phyloP scores from a whole-genome alignment of 768 basidiomycete genomes.

The Stropharia rugosoannulata region DNA sequence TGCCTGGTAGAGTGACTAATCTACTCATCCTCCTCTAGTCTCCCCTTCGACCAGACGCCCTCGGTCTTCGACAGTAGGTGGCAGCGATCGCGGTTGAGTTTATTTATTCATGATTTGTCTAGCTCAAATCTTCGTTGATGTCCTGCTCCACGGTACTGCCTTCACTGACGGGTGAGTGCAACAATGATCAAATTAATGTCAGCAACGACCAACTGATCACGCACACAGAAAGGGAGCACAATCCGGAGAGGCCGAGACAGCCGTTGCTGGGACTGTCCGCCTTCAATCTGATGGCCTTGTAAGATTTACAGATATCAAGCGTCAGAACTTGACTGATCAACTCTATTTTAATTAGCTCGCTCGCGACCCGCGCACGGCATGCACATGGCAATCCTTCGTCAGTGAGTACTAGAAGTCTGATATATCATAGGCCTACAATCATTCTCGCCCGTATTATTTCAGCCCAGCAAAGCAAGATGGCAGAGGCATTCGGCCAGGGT shows the following conservation, averaged over 20 bases:
- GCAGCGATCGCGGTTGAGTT: neutral
- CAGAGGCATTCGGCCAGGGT: neutral
- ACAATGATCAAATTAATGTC: neutral
- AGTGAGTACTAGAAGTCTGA: neutral
- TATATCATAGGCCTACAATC: neutral
- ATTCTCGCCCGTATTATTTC: neutral
- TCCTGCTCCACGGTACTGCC: slow-evolving; percentile 39
- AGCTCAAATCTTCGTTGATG: slow-evolving; percentile 45
- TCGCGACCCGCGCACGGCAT: neutral
- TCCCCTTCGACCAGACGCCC: slow-evolving; percentile 42
- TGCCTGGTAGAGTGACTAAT: neutral
- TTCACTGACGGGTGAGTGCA: slow-evolving; percentile 34
- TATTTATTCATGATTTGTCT: neutral
- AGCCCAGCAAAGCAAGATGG: neutral
- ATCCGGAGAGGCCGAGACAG: neutral
- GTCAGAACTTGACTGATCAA: neutral
- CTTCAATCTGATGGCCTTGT: slow-evolving; percentile 10
- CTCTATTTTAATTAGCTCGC: neutral
- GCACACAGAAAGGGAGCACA: neutral
- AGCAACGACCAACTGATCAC: too few species aligned
- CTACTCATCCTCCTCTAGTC: slow-evolving; percentile 23
- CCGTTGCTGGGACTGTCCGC: neutral
- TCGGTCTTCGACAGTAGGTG: slow-evolving; percentile 33
- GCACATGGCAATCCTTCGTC: slow-evolving; percentile 34
- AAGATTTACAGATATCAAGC: slow-evolving; percentile 4